Evolutionary conservation across 2,329 filamentous ascomycete genomes (phyloP).

Genomic region (Diplodia corticola): DNA sequence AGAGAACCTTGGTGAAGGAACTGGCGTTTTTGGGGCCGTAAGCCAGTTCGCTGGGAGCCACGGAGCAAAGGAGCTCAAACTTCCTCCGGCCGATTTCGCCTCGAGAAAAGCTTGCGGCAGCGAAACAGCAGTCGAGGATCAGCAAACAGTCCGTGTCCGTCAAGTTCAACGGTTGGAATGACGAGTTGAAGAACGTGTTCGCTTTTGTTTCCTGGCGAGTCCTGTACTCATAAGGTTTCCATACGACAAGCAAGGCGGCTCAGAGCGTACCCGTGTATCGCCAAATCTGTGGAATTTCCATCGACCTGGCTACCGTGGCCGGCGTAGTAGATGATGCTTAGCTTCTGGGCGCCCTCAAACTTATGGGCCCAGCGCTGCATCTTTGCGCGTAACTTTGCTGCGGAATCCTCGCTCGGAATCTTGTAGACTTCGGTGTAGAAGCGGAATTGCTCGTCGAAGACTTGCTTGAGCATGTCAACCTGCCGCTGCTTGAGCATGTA

Average conservation of each 20-base stretch:
- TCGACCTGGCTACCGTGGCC: constrained; percentile 24
- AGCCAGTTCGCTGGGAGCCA: constrained; percentile 22
- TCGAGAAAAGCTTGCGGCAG: constrained; percentile 23
- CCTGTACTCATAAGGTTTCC: no score
- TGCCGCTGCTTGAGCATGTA: not conserved
- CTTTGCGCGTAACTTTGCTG: not conserved
- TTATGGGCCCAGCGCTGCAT: constrained; percentile 21
- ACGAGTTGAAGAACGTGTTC: not conserved
- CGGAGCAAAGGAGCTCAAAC: constrained; percentile 27
- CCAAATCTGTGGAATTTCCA: not conserved
- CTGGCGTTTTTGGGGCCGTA: constrained; percentile 20
- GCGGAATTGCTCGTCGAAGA: constrained; percentile 23
- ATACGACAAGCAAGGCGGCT: no score
- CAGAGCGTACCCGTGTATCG: not conserved
- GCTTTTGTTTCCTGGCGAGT: not conserved
- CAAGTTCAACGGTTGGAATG: constrained; percentile 6
- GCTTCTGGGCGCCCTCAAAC: constrained; percentile 24
- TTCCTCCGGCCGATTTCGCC: constrained; percentile 24
- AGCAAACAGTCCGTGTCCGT: constrained; percentile 24
- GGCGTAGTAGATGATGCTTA: constrained; percentile 28
- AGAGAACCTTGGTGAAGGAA: constrained; percentile 26
- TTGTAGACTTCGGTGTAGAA: constrained; percentile 25
- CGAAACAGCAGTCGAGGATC: constrained; percentile 26
- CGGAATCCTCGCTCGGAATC: constrained; percentile 19
- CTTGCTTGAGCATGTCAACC: constrained; percentile 21